Conservation (phyloP, 345 rosid genomes). For the Rhizophora mangle region DNA sequence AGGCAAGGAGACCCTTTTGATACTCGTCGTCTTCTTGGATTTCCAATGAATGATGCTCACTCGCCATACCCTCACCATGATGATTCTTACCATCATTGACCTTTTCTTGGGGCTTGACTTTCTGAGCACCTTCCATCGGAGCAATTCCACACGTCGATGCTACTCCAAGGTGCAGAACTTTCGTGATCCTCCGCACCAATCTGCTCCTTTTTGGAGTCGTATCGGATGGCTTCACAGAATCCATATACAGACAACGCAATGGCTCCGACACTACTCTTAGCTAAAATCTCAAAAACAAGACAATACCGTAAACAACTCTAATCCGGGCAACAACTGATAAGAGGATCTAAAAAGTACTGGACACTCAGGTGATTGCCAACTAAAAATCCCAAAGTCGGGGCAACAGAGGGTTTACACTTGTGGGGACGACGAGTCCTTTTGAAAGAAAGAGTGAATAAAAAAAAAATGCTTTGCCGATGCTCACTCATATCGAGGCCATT, state of each 20-base stretch:
- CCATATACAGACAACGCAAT: slow-evolving; percentile 47
- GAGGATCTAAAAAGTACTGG: neutral
- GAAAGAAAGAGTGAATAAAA: slow-evolving; percentile 16
- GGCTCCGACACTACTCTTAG: no score
- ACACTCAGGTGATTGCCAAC: neutral
- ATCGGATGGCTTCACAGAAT: slow-evolving; percentile 54
- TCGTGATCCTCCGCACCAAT: slow-evolving; percentile 58
- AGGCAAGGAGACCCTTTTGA: slow-evolving; percentile 33
- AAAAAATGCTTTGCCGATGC: slow-evolving; percentile 40
- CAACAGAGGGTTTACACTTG: slow-evolving; percentile 11
- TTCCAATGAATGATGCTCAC: slow-evolving; percentile 43
- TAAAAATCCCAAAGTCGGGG: neutral
- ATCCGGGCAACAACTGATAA: neutral
- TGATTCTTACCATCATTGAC: slow-evolving; percentile 30
- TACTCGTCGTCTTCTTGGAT: slow-evolving; percentile 34
- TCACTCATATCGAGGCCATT: slow-evolving; percentile 34
- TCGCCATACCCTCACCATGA: slow-evolving; percentile 17
- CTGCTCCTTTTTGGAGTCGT: slow-evolving; percentile 59
- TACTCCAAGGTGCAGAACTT: slow-evolving; percentile 58
- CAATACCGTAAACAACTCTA: no score
- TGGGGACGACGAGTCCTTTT: slow-evolving; percentile 24
- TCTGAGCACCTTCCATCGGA: slow-evolving; percentile 51
- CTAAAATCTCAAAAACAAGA: no score
- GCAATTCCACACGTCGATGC: slow-evolving; percentile 45
- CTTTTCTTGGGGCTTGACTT: slow-evolving; percentile 38